Percentiles rank a stretch among this genome's conserved stretches.
phyloP scores from a whole-genome alignment of 441 rosid genomes.

The Adansonia grandidieri region DNA sequence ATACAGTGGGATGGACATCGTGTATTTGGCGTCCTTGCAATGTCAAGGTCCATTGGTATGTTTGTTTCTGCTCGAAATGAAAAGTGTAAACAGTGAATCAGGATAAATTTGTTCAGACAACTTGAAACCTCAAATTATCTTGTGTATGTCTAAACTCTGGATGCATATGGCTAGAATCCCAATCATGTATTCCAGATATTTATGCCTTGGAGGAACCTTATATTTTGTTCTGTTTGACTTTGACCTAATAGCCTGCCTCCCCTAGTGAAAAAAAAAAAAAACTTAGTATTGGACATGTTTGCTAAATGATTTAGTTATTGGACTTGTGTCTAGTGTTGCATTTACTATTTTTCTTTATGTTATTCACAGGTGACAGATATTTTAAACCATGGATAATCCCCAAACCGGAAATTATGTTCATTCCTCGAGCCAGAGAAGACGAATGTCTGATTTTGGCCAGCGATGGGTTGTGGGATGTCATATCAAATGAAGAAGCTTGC shows the following conservation, averaged over 20 bases:
- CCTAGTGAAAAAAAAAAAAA: too few species aligned
- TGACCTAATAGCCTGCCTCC: neutral
- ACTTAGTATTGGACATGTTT: neutral
- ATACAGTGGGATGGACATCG: conserved; percentile 89
- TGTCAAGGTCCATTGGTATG: conserved; percentile 90
- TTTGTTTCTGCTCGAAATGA: conserved; percentile 6
- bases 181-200: neutral
- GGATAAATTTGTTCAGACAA: neutral
- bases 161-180: neutral
- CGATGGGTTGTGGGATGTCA: conserved; percentile 87
- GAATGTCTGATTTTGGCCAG: conserved; percentile 80
- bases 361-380: conserved; percentile 70
- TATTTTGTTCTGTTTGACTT: neutral
- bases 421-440: conserved; percentile 83
- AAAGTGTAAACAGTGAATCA: neutral
- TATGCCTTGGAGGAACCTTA: neutral
- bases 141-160: neutral
- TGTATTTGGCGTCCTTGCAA: conserved; percentile 86
- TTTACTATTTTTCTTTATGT: neutral
- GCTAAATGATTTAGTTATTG: neutral
- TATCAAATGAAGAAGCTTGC: conserved; percentile 82
- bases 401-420: conserved; percentile 74
- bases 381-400: conserved; percentile 84
- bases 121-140: neutral
- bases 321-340: neutral